phyloP scores from a whole-genome alignment of 257 asterid genomes.

The Ballota nigra region DNA sequence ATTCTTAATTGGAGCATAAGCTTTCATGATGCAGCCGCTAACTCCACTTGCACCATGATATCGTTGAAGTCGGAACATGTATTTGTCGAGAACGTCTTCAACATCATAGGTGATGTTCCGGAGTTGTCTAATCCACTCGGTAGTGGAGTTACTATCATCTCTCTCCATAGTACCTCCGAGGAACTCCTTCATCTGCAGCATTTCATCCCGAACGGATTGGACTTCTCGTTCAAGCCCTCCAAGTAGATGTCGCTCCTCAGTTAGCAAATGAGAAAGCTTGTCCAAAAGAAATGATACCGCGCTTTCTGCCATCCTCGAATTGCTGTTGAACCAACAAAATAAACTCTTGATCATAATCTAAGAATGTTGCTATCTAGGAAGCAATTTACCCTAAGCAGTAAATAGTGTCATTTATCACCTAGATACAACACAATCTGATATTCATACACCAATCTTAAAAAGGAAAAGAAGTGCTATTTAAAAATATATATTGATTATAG shows the following conservation, averaged over 20 bases:
- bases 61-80: slow-evolving; percentile 14
- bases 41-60: too few species aligned
- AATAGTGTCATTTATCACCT: too few species aligned
- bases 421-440: too few species aligned
- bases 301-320: slow-evolving; percentile 20
- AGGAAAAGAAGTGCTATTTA: too few species aligned
- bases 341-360: too few species aligned
- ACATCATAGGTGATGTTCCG: slow-evolving; percentile 34
- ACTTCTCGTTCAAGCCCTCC: slow-evolving; percentile 17
- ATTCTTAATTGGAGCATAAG: too few species aligned
- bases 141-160: slow-evolving; percentile 24
- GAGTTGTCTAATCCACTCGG: slow-evolving; percentile 34
- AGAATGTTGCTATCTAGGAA: too few species aligned
- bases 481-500: too few species aligned
- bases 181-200: slow-evolving; percentile 29
- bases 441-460: too few species aligned
- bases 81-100: slow-evolving; percentile 36
- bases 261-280: slow-evolving; percentile 20
- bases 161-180: slow-evolving; percentile 28
- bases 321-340: too few species aligned
- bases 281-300: slow-evolving; percentile 20
- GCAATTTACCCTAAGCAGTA: too few species aligned
- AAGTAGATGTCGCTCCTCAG: slow-evolving; percentile 6
- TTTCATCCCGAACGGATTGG: slow-evolving; percentile 22
- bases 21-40: too few species aligned